Evolutionary conservation across 768 basidiomycete genomes (phyloP).

Genomic region (Russula lepida): DNA sequence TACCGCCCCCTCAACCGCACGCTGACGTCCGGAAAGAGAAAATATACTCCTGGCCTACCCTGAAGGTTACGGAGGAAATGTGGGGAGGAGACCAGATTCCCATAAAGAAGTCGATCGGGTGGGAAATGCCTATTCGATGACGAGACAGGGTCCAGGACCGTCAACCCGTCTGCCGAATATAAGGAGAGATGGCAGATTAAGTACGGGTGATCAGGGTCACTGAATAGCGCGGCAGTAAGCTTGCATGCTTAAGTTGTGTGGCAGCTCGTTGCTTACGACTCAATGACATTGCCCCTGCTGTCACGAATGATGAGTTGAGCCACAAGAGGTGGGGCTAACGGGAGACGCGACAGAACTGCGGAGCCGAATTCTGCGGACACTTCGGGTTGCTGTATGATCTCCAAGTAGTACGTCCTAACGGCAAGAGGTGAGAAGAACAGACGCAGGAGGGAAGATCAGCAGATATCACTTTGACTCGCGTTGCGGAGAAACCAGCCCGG

Average conservation of each 20-base stretch:
- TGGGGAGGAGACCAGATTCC: slow-evolving; percentile 76
- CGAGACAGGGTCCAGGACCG: slow-evolving; percentile 56
- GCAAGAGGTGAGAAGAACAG: slow-evolving; percentile 1
- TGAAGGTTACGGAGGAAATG: slow-evolving; percentile 74
- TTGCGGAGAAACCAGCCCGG: slow-evolving; percentile 12
- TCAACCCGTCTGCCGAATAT: slow-evolving; percentile 57
- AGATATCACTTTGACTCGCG: slow-evolving; percentile 21
- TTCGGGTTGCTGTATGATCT: slow-evolving; percentile 79
- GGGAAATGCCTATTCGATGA: slow-evolving; percentile 40
- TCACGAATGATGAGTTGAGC: slow-evolving; percentile 73
- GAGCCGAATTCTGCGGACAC: slow-evolving; percentile 76
- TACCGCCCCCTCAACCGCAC: slow-evolving; percentile 72
- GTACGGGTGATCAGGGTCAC: slow-evolving; percentile 81
- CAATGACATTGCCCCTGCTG: slow-evolving; percentile 56
- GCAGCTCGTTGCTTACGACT: slow-evolving; percentile 55
- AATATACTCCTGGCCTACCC: slow-evolving; percentile 76
- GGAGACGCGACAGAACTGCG: slow-evolving; percentile 65
- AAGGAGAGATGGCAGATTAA: slow-evolving; percentile 77
- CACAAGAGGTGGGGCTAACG: slow-evolving; percentile 77
- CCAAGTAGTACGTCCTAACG: slow-evolving; percentile 56
- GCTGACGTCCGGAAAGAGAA: slow-evolving; percentile 87
- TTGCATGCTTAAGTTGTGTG: slow-evolving; percentile 16
- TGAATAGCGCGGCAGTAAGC: slow-evolving; percentile 27
- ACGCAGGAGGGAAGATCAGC: neutral
- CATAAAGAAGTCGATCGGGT: slow-evolving; percentile 63